Evolutionary conservation across 2,329 filamentous ascomycete species (phyloP), one percentile per base, ranked within the genome.

Genomic region (Nemania bipapillata): DNA sequence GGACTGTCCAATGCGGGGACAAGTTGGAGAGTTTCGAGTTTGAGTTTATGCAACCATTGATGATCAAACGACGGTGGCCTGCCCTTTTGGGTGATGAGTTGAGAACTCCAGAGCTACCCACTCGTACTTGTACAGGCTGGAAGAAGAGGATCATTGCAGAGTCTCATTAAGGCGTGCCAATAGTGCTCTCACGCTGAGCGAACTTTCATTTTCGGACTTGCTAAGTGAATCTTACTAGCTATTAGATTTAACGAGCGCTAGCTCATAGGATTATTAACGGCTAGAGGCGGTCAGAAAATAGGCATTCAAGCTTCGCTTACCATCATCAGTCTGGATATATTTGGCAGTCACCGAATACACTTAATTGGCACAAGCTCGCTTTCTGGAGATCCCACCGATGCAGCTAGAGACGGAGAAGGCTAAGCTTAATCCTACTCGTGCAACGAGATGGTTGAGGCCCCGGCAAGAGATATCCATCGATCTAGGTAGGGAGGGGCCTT

Each of bases 31-130:
- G 71, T 76, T 74, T 75, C 68, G 68, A 69, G 77, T 79, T 79
- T 79, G 74, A 74, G 70, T 74, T 76, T 70, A 74, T 77, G 77
- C 73, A 74, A 69, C 69, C 70, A 67, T 74, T 69, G 75, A 68
- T 63, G 73, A 79, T 77, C 76, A 77, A 77, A 76, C 76, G 67
- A 50, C 54, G 68, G 64, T 70, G 68, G 66, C 71, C 69, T 74
- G 62, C 68, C 69, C 58, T 65, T 76, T 74, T 65, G 54, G 65
- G 66, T 56, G 49, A 54, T 58, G 50, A 45, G 32, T 63, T 60
- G 42, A 45, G 28, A 64, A 60, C 24, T 54, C 54, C 63, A 58
- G 60, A 66, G 67, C 57, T 63, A 42, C n/a, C n/a, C n/a, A n/a
- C n/a, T n/a, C n/a, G n/a, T n/a, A n/a, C n/a, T n/a, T n/a, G n/a